phyloP scores from a whole-genome alignment of 2,329 filamentous ascomycete genomes.

The Berkeleyomyces rouxiae region DNA sequence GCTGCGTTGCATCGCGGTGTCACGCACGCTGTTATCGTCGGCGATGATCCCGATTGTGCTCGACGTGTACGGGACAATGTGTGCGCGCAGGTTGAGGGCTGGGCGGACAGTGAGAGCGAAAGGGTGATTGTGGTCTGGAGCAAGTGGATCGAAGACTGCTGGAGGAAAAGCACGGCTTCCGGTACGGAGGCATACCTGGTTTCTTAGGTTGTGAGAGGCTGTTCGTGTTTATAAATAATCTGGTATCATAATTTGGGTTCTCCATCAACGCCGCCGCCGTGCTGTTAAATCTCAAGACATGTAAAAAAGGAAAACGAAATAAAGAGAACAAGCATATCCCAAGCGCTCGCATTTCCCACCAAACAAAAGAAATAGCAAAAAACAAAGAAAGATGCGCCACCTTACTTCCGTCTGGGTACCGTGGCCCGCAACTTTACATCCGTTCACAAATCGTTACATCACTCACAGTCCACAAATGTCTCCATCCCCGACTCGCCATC shows the following conservation, averaged over 20 bases:
- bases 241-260: neutral
- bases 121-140: slow-evolving; percentile 50
- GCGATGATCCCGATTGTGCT: slow-evolving; percentile 24
- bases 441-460: neutral
- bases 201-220: slow-evolving; percentile 12
- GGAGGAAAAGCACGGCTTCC: slow-evolving; percentile 59
- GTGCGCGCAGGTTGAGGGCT: slow-evolving; percentile 28
- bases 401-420: no score
- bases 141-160: slow-evolving; percentile 65
- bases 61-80: slow-evolving; percentile 27
- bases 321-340: neutral
- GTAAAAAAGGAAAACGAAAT: neutral
- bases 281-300: neutral
- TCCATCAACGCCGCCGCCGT: neutral
- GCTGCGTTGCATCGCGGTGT: slow-evolving; percentile 35
- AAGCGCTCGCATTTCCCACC: neutral
- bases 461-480: slow-evolving; percentile 12
- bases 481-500: slow-evolving; percentile 7
- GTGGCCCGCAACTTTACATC: no score
- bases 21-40: slow-evolving; percentile 55
- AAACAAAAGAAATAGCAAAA: neutral
- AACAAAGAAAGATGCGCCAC: slow-evolving; percentile 24
- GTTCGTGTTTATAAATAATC: slow-evolving; percentile 1
- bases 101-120: neutral
- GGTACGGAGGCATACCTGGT: slow-evolving; percentile 53